Evolutionary conservation across 2,329 filamentous ascomycete species (phyloP), one percentile per base, ranked within the genome.

Genomic region (Calonectria pauciramosa): DNA sequence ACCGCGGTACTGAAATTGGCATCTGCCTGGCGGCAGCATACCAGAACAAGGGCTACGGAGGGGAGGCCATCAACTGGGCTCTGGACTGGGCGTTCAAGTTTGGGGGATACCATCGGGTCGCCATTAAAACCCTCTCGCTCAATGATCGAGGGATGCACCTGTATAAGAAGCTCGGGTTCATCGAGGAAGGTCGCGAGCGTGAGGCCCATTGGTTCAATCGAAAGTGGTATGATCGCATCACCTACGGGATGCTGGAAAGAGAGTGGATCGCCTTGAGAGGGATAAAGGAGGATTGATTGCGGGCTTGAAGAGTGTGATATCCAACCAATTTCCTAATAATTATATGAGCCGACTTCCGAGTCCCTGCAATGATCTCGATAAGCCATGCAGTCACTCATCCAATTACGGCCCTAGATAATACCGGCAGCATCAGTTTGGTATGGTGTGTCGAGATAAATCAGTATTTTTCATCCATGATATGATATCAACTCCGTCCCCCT

Each of bases 91-190:
- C 85, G 0, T 90, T 90, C 75, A 76, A 79, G 10, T 81, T 82
- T n/a, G 87, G 83, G 0, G 86, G 86, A 0, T 77, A 88, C 80
- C 88, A 90, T 75, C 81, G 86, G 7, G 84, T 90, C 26, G 80
- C 77, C 14, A 83, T 90, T 8, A 77, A 79, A 5, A 84, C 84
- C 0, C 84, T 87, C 38, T 83, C 78, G 11, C 89, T 84, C 68
- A 90, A 90, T 59, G 79, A 81, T 41, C 83, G 86, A 0, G 88
- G 86, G 0, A 59, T 83, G 14, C 80, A 83, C 23, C 66, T 90
- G 78, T 90, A 90, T 74, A 80, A 86, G 77, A 82, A 82, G 59
- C 70, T 89, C 10, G 88, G 89, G 0, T 90, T 90, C 73, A 82
- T 82, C 56, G 75, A 81, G 3, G 88, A 90, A 74, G 87, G 88